These are phyloP conservation scores for Saxispiralis lemnorum DNA, from an alignment of 495 filamentous ascomycete species.

Conservation along the genomic window DNA sequence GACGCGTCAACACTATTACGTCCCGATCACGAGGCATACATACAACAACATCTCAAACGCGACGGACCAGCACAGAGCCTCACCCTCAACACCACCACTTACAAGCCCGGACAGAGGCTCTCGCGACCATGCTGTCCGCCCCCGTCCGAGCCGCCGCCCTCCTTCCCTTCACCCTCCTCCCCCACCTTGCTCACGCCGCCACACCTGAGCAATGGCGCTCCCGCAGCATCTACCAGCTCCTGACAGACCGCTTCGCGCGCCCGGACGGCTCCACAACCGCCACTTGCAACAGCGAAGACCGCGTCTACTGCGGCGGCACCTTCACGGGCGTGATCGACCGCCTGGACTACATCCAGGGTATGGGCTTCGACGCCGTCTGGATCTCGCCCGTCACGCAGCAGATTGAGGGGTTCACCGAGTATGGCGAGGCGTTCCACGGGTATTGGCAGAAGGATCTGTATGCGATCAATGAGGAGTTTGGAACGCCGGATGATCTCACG, in stretches of 20 bases:
- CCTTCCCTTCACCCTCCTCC: neutral
- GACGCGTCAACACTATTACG: too few species aligned
- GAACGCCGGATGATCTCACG: constrained; percentile 14
- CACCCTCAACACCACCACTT: too few species aligned
- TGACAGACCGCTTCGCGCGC: constrained; percentile 60
- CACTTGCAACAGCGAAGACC: constrained; percentile 30
- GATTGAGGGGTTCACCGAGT: constrained; percentile 28
- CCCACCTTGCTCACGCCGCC: constrained; percentile 6
- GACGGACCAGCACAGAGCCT: too few species aligned
- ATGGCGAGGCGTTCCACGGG: constrained; percentile 12
- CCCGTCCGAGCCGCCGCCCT: too few species aligned
- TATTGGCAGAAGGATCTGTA: constrained; percentile 17
- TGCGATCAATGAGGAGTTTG: constrained; percentile 12
- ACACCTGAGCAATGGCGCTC: constrained; percentile 18
- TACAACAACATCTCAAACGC: too few species aligned
- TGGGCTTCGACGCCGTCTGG: constrained; percentile 76
- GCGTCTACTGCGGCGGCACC: constrained; percentile 58
- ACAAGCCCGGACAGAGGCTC: too few species aligned
- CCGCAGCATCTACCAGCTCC: constrained; percentile 53
- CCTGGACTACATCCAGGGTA: constrained; percentile 53
- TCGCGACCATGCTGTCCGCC: too few species aligned
- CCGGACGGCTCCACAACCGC: constrained; percentile 45
- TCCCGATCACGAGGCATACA: too few species aligned
- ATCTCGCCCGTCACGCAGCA: constrained; percentile 59
- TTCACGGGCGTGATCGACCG: constrained; percentile 55